These are phyloP conservation scores for Tricladium varicosporioides DNA, from an alignment of 2,329 filamentous ascomycete genomes.

Conservation along the genomic window DNA sequence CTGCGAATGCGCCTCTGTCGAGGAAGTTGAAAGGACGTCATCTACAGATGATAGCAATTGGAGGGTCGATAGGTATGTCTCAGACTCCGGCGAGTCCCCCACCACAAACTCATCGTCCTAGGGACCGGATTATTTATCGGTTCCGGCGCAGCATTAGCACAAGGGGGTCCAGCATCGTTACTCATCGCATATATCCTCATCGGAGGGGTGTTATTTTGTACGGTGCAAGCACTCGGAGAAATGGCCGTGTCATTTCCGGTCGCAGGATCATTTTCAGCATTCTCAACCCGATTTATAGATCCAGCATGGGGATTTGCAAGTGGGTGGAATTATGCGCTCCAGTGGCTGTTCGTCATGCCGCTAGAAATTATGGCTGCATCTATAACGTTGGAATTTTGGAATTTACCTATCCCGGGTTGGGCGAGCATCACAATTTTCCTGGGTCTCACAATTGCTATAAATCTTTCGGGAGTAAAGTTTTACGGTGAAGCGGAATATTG, in stretches of 20 bases:
- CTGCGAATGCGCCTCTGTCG: conserved; percentile 71
- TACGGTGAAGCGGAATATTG: conserved; percentile 90
- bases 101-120: conserved; percentile 37
- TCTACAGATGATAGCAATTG: conserved; percentile 96
- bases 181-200: conserved; percentile 77
- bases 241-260: conserved; percentile 89
- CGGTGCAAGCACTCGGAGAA: conserved; percentile 87
- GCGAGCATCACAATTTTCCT: conserved; percentile 86
- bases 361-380: conserved; percentile 85
- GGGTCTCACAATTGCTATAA: conserved; percentile 71
- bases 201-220: conserved; percentile 85
- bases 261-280: conserved; percentile 92
- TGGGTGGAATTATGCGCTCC: conserved; percentile 91
- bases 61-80: conserved; percentile 72
- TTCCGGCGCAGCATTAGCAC: conserved; percentile 67
- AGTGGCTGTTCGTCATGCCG: conserved; percentile 81
- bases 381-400: conserved; percentile 83
- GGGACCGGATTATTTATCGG: conserved; percentile 86
- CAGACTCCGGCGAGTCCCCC: background rate
- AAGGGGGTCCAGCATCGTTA: conserved; percentile 75
- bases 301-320: conserved; percentile 94
- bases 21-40: conserved; percentile 79
- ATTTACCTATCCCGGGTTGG: conserved; percentile 68
- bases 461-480: conserved; percentile 81
- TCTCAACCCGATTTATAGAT: conserved; percentile 90